Percentiles rank a stretch among this genome's conserved stretches.
phyloP scores from a whole-genome alignment of 768 basidiomycete species.

The Rhodotorula sphaerocarpa region DNA sequence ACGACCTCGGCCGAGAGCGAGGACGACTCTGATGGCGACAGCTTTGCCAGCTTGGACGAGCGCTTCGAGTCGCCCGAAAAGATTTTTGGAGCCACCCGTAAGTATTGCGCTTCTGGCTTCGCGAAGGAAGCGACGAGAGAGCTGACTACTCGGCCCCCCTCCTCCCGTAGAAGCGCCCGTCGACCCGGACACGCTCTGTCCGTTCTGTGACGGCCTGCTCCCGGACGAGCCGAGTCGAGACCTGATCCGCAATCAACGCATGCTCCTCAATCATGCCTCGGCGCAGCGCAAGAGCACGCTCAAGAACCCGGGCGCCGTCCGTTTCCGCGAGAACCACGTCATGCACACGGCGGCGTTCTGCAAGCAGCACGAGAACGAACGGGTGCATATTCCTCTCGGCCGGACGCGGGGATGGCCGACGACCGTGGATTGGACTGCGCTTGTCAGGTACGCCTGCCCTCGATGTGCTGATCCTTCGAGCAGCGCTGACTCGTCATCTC shows the following conservation, averaged over 20 bases:
- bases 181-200: constrained; percentile 32
- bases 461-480: rapidly evolving
- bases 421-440: constrained; percentile 15
- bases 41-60: too few species aligned
- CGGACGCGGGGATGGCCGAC: constrained; percentile 21
- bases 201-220: constrained; percentile 34
- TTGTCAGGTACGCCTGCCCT: constrained; percentile 15
- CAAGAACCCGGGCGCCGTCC: constrained; percentile 19
- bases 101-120: too few species aligned
- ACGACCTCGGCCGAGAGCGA: too few species aligned
- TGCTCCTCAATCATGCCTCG: constrained; percentile 22
- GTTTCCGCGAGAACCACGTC: constrained; percentile 19
- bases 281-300: background rate
- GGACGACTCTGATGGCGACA: too few species aligned
- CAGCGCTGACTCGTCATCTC: background rate
- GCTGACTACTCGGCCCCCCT: too few species aligned
- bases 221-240: constrained; percentile 17
- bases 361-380: constrained; percentile 32
- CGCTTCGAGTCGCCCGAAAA: too few species aligned
- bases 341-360: constrained; percentile 23
- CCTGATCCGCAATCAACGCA: constrained; percentile 16
- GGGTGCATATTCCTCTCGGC: constrained; percentile 26
- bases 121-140: too few species aligned
- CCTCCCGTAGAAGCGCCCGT: background rate
- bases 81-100: too few species aligned